Evolutionary conservation across 2,329 filamentous ascomycete species (phyloP).

Genomic region (Mycosphaerella sp.): DNA sequence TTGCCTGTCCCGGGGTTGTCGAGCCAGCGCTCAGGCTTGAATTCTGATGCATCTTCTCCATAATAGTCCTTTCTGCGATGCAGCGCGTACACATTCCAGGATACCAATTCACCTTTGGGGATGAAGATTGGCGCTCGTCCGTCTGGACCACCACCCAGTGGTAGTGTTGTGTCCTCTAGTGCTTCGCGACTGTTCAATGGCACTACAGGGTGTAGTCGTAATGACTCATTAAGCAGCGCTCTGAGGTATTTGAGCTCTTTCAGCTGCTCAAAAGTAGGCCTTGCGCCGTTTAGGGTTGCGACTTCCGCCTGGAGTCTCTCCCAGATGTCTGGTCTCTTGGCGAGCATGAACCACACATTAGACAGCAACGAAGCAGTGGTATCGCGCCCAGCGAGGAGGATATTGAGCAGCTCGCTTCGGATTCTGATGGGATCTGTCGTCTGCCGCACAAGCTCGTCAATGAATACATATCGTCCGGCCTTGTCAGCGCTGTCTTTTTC

Average conservation of each 20-base stretch:
- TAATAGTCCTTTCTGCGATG: slow-evolving; percentile 57
- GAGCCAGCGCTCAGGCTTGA: slow-evolving; percentile 37
- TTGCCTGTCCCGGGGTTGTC: slow-evolving; percentile 28
- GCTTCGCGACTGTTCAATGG: slow-evolving; percentile 73
- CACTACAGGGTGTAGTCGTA: slow-evolving; percentile 70
- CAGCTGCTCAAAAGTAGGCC: slow-evolving; percentile 40
- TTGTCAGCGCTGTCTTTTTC: slow-evolving; percentile 33
- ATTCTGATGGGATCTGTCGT: slow-evolving; percentile 45
- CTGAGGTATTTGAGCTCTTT: slow-evolving; percentile 39
- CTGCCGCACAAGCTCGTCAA: slow-evolving; percentile 43
- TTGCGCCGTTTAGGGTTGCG: slow-evolving; percentile 21
- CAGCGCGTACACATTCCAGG: slow-evolving; percentile 65
- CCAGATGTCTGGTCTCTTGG: slow-evolving; percentile 31
- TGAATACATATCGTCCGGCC: slow-evolving; percentile 42
- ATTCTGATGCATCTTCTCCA: slow-evolving; percentile 42
- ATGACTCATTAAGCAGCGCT: slow-evolving; percentile 67
- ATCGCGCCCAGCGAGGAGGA: slow-evolving; percentile 50
- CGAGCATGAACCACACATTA: slow-evolving; percentile 38
- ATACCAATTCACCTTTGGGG: slow-evolving; percentile 59
- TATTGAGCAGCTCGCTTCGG: slow-evolving; percentile 46
- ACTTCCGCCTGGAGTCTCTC: slow-evolving; percentile 30
- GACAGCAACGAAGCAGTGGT: slow-evolving; percentile 50
- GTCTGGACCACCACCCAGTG: slow-evolving; percentile 53
- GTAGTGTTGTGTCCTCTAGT: slow-evolving; percentile 67
- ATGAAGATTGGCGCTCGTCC: slow-evolving; percentile 56